Evolutionary conservation across 2,329 filamentous ascomycete species (phyloP).

Genomic region (Fusarium chlamydosporum): DNA sequence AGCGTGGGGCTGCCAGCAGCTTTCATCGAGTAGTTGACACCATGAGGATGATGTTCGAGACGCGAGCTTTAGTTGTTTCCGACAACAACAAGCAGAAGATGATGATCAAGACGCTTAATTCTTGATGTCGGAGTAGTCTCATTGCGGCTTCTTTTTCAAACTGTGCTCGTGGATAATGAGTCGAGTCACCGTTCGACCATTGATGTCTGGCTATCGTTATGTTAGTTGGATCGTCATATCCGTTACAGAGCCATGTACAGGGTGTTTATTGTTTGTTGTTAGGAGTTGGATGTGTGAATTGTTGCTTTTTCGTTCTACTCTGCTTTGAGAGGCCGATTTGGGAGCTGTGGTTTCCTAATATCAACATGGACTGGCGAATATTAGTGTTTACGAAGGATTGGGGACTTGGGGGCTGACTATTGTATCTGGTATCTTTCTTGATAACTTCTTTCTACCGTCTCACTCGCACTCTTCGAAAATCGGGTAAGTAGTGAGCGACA

Average conservation of each 20-base stretch:
- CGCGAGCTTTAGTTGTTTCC: constrained; percentile 75
- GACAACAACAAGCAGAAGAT: constrained; percentile 77
- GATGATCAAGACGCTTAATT: constrained; percentile 78
- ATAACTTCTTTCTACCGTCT: constrained; percentile 4
- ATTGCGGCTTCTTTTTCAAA: background rate
- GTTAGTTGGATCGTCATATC: constrained; percentile 29
- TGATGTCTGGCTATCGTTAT: background rate
- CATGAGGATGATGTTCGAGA: constrained; percentile 76
- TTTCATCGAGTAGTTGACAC: constrained; percentile 88
- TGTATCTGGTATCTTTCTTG: constrained; percentile 5
- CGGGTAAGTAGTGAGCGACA: background rate
- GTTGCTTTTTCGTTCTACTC: constrained; percentile 35
- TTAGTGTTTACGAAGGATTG: constrained; percentile 21
- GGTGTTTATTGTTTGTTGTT: constrained; percentile 22
- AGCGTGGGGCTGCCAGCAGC: constrained; percentile 90
- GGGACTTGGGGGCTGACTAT: background rate
- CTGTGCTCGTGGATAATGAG: background rate
- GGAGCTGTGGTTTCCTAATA: constrained; percentile 24
- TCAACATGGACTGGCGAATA: constrained; percentile 32
- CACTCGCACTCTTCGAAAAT: constrained; percentile 2
- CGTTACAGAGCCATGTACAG: constrained; percentile 30
- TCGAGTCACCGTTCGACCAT: background rate
- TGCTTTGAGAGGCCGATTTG: constrained; percentile 21
- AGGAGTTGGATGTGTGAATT: constrained; percentile 46
- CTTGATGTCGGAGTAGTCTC: constrained; percentile 52